phyloP scores from a whole-genome alignment of 805 yeast genomes.

The Ogataea nakhonphanomensis region DNA sequence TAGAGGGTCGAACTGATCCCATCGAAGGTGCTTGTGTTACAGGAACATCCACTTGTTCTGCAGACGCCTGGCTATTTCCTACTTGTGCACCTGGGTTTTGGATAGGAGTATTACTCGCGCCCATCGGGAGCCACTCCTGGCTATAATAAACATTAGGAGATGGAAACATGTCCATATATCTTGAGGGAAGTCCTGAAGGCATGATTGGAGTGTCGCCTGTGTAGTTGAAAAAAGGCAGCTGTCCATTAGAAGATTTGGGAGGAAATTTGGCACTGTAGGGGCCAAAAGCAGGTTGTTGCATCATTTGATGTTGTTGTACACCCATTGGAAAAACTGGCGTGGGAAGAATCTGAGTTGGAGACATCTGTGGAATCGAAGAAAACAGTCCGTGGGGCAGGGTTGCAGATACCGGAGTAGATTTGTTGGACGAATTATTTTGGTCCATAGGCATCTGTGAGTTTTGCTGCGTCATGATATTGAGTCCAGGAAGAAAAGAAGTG shows the following conservation, averaged over 20 bases:
- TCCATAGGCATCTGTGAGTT: conserved; percentile 15
- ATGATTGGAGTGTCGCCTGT: conserved; percentile 63
- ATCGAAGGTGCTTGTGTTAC: conserved; percentile 11
- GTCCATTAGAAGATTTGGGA: conserved; percentile 13
- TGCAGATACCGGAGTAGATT: conserved; percentile 30
- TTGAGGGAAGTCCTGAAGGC: conserved; percentile 62
- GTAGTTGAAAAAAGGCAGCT: conserved; percentile 14
- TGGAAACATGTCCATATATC: conserved; percentile 73
- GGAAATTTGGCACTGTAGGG: conserved; percentile 12
- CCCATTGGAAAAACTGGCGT: conserved; percentile 28
- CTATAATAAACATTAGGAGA: conserved; percentile 77
- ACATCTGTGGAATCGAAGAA: conserved; percentile 30
- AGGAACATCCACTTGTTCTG: conserved; percentile 16
- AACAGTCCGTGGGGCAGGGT: conserved; percentile 29
- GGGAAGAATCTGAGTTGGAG: conserved; percentile 31
- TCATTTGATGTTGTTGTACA: conserved; percentile 25
- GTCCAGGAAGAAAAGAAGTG: conserved; percentile 17
- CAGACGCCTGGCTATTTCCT: conserved; percentile 17
- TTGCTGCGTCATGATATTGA: conserved; percentile 20
- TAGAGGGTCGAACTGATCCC: too few relatives aligned
- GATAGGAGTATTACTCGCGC: conserved; percentile 40
- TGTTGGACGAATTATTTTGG: conserved; percentile 21
- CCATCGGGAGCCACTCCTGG: conserved; percentile 52
- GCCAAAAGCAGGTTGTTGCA: conserved; percentile 20
- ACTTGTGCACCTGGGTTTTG: conserved; percentile 15